Conservation (phyloP, 2,329 filamentous ascomycete genomes). For the Aureobasidium sp. region DNA sequence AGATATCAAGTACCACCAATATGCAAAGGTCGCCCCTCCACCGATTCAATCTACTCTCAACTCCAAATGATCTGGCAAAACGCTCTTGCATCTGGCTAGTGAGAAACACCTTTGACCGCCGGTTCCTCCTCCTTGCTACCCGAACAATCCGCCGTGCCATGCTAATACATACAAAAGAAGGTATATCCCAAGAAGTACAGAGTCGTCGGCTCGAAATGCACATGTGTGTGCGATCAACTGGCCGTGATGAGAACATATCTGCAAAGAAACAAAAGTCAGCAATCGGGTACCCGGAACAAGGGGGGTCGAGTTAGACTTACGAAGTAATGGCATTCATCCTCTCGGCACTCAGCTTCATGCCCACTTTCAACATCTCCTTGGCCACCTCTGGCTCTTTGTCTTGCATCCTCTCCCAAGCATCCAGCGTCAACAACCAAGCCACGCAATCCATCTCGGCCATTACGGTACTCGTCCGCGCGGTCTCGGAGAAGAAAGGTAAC, state of each 20-base stretch:
- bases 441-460: constrained; percentile 73
- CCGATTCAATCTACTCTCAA: neutral
- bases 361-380: constrained; percentile 72
- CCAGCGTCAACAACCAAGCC: constrained; percentile 68
- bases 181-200: neutral
- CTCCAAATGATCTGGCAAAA: neutral
- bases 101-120: too few relatives aligned
- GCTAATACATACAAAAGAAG: neutral
- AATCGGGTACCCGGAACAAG: too few relatives aligned
- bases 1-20: neutral
- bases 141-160: neutral
- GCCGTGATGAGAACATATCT: constrained; percentile 35
- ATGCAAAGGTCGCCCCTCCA: neutral
- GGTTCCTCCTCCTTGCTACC: neutral
- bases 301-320: constrained; percentile 29
- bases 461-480: constrained; percentile 76
- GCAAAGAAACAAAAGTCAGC: neutral
- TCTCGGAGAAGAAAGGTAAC: constrained; percentile 91
- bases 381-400: constrained; percentile 66
- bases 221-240: constrained; percentile 21
- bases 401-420: constrained; percentile 66
- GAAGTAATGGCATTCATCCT: constrained; percentile 67
- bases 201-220: neutral
- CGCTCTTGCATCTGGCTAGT: too few relatives aligned
- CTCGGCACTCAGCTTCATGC: constrained; percentile 90